These are phyloP conservation scores for Suillus fuscotomentosus DNA, from an alignment of 768 basidiomycete genomes.

Conservation along the genomic window DNA sequence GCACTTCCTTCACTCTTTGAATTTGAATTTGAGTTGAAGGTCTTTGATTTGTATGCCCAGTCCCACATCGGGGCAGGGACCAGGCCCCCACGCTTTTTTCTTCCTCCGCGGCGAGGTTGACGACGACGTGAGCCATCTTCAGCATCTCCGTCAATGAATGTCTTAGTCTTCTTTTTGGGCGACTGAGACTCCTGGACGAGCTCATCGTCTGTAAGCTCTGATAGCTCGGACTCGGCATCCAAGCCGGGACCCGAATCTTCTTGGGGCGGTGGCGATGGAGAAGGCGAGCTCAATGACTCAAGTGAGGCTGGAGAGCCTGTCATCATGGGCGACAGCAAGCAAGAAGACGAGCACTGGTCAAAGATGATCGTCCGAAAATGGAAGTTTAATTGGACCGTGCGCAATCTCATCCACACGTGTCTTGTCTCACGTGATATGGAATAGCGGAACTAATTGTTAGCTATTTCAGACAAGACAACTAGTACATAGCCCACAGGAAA, in stretches of 20 bases:
- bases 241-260: slow-evolving; percentile 39
- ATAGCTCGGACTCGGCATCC: slow-evolving; percentile 74
- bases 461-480: not conserved
- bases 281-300: slow-evolving; percentile 65
- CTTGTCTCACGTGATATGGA: not conserved
- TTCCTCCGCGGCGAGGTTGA: slow-evolving; percentile 23
- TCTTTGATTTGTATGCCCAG: slow-evolving; percentile 62
- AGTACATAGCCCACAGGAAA: too few relatives aligned
- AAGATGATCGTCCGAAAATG: slow-evolving; percentile 6
- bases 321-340: slow-evolving; percentile 34
- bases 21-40: slow-evolving; percentile 31
- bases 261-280: slow-evolving; percentile 34
- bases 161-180: slow-evolving; percentile 11
- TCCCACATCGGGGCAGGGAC: slow-evolving; percentile 85
- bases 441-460: not conserved
- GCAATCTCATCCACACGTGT: slow-evolving; percentile 6
- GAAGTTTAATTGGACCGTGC: slow-evolving; percentile 6
- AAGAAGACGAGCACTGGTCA: slow-evolving; percentile 2
- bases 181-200: slow-evolving; percentile 46
- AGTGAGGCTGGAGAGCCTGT: slow-evolving; percentile 62
- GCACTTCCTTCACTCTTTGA: slow-evolving; percentile 49
- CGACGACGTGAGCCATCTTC: slow-evolving; percentile 13
- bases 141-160: slow-evolving; percentile 3
- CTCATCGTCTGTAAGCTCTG: slow-evolving; percentile 82
- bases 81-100: slow-evolving; percentile 62